Evolutionary conservation across 768 basidiomycete genomes (phyloP).

Genomic region (Rhizopogon rudus): DNA sequence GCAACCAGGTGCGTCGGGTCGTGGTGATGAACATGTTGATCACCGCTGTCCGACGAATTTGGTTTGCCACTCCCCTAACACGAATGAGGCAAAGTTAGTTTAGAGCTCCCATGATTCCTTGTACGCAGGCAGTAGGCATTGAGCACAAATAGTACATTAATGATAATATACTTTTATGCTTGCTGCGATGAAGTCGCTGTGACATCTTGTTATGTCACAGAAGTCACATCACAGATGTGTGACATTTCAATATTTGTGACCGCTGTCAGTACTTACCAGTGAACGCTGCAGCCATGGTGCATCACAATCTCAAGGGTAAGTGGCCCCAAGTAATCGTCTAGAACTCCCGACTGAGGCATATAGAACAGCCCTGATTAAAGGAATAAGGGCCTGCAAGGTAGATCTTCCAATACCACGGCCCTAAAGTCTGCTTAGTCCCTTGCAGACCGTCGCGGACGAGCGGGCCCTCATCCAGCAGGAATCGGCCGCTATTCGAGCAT

Average conservation of each 20-base stretch:
- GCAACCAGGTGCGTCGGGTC: too few species aligned
- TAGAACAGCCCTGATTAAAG: constrained; percentile 87
- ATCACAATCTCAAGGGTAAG: constrained; percentile 83
- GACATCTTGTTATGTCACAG: too few species aligned
- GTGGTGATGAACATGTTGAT: too few species aligned
- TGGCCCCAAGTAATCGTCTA: constrained; percentile 3
- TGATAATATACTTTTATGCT: too few species aligned
- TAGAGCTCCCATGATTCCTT: too few species aligned
- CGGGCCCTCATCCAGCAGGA: constrained; percentile 95
- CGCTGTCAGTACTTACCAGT: background rate
- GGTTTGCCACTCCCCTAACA: too few species aligned
- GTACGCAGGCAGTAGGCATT: too few species aligned
- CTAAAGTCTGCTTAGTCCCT: constrained; percentile 19
- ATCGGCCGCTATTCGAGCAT: constrained; percentile 93
- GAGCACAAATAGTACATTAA: too few species aligned
- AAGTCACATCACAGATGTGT: background rate
- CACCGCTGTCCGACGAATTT: too few species aligned
- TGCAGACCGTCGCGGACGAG: constrained; percentile 95
- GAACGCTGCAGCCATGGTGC: constrained; percentile 48
- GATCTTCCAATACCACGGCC: constrained; percentile 14
- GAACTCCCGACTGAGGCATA: constrained; percentile 18
- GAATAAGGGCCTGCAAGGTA: constrained; percentile 96
- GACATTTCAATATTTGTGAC: background rate
- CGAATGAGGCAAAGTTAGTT: too few species aligned
- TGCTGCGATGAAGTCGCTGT: too few species aligned